Evolutionary conservation across 129 eudicot species (phyloP), one percentile per base, ranked within the genome.

Genomic region (Helichrysum umbraculigerum): DNA sequence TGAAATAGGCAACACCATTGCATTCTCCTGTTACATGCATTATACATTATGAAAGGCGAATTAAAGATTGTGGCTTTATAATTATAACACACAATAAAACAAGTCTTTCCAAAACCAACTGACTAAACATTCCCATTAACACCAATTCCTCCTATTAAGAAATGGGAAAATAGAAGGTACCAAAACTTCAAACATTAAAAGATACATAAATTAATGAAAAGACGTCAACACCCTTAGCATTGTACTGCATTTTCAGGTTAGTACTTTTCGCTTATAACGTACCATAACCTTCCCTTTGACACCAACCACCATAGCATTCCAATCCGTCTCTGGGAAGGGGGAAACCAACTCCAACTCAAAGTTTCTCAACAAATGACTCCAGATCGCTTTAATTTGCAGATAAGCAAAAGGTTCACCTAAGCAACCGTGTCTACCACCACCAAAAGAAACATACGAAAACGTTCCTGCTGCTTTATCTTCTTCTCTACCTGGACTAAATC

Each of bases 271-370:
- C 87, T 88, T 90, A 82, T 90, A 90, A 78, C 93, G 79, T 52
- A 93, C 97, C 98, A 90, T 93, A 44, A 93, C 98, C 74, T 93
- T 84, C 60, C 98, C 98, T 75, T 93, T 93, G 35, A 93, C 97
- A 29, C 98, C 98, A 59, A 93, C 98, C 72, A 93, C 98, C 97
- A 93, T 90, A 1, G 98, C 98, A 28, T 93, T 93, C 97, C 98
- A 93, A 37, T 93, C 98, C 4, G 86, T 88, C 79, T 93, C 98
- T 0, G 98, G 98, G 35, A 93, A 93, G 4, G 97, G 98, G 30
- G 98, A 93, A 50, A 87, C 59, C 73, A 93, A 81, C 72, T 93
- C 97, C 75, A 93, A 64, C 83, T 93, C 97, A 69, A 90, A 93
- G 68, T 93, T 93, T 34, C 98, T 88, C 72, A 93, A 82, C 83